phyloP scores from a whole-genome alignment of 75 land plant species.

The Selaginella moellendorffii region DNA sequence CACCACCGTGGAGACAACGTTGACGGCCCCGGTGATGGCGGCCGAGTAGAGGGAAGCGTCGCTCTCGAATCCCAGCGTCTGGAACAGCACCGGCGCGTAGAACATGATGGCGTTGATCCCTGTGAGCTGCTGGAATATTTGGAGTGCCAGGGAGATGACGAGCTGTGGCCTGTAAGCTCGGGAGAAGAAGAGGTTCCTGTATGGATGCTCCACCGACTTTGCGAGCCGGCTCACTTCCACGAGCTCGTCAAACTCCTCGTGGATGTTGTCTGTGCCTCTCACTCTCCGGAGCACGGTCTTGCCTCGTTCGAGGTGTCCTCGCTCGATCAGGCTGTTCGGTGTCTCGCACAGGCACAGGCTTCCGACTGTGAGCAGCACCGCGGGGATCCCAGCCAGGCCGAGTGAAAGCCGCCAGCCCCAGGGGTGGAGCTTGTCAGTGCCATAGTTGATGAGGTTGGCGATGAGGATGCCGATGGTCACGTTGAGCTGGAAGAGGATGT shows the following conservation, averaged over 20 bases:
- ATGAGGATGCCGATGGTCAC: conserved; percentile 53
- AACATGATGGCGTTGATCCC: conserved; percentile 89
- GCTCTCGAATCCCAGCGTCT: conserved; percentile 38
- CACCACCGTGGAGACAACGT: background rate
- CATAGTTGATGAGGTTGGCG: conserved; percentile 58
- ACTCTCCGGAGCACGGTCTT: conserved; percentile 34
- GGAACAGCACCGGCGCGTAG: conserved; percentile 67
- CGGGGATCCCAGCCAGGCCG: conserved; percentile 39
- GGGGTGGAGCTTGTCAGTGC: conserved; percentile 27
- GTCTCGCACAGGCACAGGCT: conserved; percentile 46
- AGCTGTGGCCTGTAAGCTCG: conserved; percentile 36
- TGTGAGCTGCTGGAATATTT: conserved; percentile 69
- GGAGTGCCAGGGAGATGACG: conserved; percentile 30
- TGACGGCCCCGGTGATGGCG: conserved; percentile 9
- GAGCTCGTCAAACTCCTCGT: conserved; percentile 51
- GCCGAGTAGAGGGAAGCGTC: conserved; percentile 42
- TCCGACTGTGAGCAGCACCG: conserved; percentile 27
- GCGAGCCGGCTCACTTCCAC: conserved; percentile 35
- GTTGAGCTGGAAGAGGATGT: conserved; percentile 56
- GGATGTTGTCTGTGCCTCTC: conserved; percentile 53
- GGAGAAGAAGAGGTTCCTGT: conserved; percentile 22
- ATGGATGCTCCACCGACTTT: conserved; percentile 18
- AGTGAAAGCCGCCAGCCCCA: conserved; percentile 47
- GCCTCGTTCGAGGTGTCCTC: conserved; percentile 50
- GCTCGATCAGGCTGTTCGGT: conserved; percentile 64